Evolutionary conservation across 331 rosid genomes (phyloP), one percentile per base, ranked within the genome.

Genomic region (Erythrophleum ivorense): DNA sequence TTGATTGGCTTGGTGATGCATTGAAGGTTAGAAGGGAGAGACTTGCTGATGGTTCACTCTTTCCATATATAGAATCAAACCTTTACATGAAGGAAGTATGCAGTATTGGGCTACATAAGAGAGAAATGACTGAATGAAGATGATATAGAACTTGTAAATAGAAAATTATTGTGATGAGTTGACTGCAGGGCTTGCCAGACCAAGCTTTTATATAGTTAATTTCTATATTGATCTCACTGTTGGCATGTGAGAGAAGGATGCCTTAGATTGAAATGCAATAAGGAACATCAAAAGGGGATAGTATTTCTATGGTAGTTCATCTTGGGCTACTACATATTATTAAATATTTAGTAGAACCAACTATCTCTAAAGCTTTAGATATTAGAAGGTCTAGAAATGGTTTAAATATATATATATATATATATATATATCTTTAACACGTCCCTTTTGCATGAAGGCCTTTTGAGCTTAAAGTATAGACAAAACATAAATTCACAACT

Each of bases 121-220:
- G 67, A 14, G 70, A 58, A 24, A n/a, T 75, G 67, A 49, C 78
- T n/a, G 66, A 74, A n/a, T 38, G 78, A 57, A 57, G 54, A 19
- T 75, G 70, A 29, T 8, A 68, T 29, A 40, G 31, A 43, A 58
- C 3, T 38, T 75, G 49, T 57, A 55, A 75, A 38, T 40, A 7
- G 55, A 58, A 40, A 55, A 6, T 4, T 21, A 24, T 40, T 10
- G 69, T 13, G 54, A 57, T 57, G 69, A 75, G 54, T 46, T 5
- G 24, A 75, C 3, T 43, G 60, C 11, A 19, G 69, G 43, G 52
- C 40, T 11, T 21, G 31, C 36, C 21, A 2, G n/a, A 34, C 16
- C 52, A 34, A 12, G 12, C 50, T 18, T 11, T 9, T 54, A 38
- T 5, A 24, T 38, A 36, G 18, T 55, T 7, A 11, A 1, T 55